Conservation (phyloP, 176 grass and related monocot species). For the Zoysia pacifica region DNA sequence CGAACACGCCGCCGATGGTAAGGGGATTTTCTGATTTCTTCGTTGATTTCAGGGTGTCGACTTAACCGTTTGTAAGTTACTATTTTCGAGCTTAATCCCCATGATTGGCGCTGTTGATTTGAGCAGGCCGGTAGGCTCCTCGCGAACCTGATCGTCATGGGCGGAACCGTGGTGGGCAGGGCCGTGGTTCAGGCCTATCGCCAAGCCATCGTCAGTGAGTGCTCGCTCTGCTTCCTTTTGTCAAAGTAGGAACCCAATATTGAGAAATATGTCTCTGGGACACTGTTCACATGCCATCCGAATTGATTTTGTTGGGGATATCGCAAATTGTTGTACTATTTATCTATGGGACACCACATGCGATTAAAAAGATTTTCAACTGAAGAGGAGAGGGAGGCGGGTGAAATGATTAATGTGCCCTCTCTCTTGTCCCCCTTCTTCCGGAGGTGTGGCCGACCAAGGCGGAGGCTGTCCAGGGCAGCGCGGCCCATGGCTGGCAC, state of each 20-base stretch:
- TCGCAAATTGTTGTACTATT: no score
- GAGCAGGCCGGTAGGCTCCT: constrained; percentile 67
- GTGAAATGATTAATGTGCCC: no score
- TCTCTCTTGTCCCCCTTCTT: no score
- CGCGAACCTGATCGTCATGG: constrained; percentile 68
- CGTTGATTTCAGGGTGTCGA: neutral
- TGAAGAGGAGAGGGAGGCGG: no score
- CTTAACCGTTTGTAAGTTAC: neutral
- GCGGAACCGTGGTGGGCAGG: constrained; percentile 66
- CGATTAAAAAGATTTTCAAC: no score
- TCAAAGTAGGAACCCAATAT: neutral
- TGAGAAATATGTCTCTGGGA: no score
- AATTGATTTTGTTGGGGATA: no score
- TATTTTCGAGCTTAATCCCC: neutral
- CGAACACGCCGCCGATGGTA: constrained; percentile 34
- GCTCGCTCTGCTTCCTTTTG: neutral
- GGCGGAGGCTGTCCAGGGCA: no score
- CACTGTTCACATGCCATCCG: no score
- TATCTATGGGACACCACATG: no score
- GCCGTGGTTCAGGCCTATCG: constrained; percentile 79
- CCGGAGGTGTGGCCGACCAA: no score
- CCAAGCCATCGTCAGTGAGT: constrained; percentile 84
- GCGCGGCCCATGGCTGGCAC: no score
- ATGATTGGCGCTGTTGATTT: neutral
- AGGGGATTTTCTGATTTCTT: neutral